phyloP scores from a whole-genome alignment of 2,329 filamentous ascomycete species.

The Aspergillus quadrilineatus region DNA sequence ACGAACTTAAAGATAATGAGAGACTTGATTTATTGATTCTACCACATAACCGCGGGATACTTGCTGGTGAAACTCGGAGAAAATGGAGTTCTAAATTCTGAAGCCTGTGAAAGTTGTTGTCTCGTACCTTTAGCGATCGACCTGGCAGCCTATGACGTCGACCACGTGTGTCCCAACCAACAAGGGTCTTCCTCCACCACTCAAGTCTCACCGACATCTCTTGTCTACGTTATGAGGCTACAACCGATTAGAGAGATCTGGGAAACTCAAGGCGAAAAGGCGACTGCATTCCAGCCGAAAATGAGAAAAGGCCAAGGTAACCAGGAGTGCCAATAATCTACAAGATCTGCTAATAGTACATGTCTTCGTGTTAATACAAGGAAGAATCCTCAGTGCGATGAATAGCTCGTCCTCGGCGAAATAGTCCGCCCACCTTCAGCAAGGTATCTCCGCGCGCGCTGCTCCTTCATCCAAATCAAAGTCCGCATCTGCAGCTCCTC shows the following conservation, averaged over 20 bases:
- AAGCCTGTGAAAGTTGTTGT: neutral
- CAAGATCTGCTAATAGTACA: neutral
- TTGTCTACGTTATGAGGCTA: neutral
- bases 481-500: constrained; percentile 38
- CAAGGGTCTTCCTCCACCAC: neutral
- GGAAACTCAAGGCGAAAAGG: neutral
- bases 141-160: constrained; percentile 34
- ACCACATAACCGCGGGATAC: neutral
- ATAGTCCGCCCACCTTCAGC: neutral
- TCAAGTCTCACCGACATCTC: neutral
- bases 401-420: neutral
- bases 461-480: constrained; percentile 34
- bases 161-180: constrained; percentile 28
- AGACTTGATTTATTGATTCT: neutral
- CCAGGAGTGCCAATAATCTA: neutral
- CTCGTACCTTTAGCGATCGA: neutral
- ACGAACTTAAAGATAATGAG: neutral
- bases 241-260: no score
- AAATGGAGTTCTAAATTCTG: neutral
- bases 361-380: neutral
- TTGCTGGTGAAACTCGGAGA: neutral
- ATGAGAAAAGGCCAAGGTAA: neutral
- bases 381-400: neutral
- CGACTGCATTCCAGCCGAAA: neutral
- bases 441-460: constrained; percentile 24